These are phyloP conservation scores for Trichoderma simmonsii DNA, from an alignment of 2,329 filamentous ascomycete species.

Conservation along the genomic window DNA sequence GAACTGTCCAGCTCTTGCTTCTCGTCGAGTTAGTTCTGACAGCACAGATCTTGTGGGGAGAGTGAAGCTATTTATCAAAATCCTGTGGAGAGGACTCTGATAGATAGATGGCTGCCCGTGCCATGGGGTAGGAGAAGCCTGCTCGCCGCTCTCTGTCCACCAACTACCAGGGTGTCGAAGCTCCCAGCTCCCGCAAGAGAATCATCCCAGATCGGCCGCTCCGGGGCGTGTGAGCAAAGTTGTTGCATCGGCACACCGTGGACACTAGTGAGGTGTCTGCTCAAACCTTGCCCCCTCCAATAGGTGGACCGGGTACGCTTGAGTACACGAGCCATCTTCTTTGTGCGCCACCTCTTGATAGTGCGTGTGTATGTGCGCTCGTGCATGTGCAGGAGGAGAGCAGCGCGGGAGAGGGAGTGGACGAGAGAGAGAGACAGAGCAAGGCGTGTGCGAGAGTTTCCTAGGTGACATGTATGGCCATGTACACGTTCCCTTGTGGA, in stretches of 20 bases:
- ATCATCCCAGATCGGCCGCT: conserved; percentile 17
- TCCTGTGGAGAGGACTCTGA: background rate
- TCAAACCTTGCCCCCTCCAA: conserved; percentile 14
- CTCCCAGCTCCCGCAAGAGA: conserved; percentile 17
- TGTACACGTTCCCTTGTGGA: conserved; percentile 17
- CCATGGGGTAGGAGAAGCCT: conserved; percentile 10
- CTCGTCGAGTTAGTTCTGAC: background rate
- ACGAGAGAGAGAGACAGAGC: background rate
- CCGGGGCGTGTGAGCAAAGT: conserved; percentile 9
- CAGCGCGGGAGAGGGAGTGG: background rate
- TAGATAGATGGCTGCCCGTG: conserved; percentile 7
- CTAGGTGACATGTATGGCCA: conserved; percentile 17
- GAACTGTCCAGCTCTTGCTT: background rate
- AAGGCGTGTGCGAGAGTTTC: conserved; percentile 14
- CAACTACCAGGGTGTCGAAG: background rate
- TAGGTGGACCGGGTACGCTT: conserved; percentile 15
- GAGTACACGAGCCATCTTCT: conserved; percentile 11
- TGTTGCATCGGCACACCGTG: conserved; percentile 16
- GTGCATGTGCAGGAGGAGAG: conserved; percentile 20
- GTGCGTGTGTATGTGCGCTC: conserved; percentile 19
- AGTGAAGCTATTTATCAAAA: background rate
- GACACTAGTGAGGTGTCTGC: conserved; percentile 17
- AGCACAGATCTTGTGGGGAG: background rate
- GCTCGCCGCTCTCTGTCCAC: background rate
- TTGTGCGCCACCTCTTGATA: conserved; percentile 17